phyloP scores from a whole-genome alignment of 768 basidiomycete genomes.

The Agrocybe praecox region DNA sequence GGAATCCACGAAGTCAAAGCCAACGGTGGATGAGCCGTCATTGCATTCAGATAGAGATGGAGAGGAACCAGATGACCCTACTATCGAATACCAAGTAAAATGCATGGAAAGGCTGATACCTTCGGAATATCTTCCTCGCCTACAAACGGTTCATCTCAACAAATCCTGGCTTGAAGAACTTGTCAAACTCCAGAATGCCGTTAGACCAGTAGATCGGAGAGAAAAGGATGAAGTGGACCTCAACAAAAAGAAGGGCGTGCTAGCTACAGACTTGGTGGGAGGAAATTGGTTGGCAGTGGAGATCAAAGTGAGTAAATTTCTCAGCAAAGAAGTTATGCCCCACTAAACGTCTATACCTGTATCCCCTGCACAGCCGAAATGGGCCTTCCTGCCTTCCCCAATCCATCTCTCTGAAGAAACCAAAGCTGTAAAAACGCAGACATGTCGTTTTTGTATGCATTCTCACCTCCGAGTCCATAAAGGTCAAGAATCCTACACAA shows the following conservation, averaged over 20 bases:
- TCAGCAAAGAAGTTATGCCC: not conserved
- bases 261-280: conserved; percentile 83
- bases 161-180: conserved; percentile 64
- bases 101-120: conserved; percentile 73
- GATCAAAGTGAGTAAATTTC: conserved; percentile 71
- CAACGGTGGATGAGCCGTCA: too few species aligned
- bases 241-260: conserved; percentile 53
- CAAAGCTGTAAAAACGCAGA: conserved; percentile 58
- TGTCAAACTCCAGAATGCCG: conserved; percentile 40
- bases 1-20: not conserved
- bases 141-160: conserved; percentile 52
- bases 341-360: conserved; percentile 6
- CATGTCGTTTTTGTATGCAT: conserved; percentile 95
- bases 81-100: conserved; percentile 57
- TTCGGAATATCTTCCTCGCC: conserved; percentile 53
- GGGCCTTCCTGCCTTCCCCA: conserved; percentile 85
- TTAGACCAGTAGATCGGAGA: conserved; percentile 61
- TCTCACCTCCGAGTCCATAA: conserved; percentile 49
- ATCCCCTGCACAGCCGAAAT: conserved; percentile 76
- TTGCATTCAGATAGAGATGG: not conserved
- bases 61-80: conserved; percentile 40
- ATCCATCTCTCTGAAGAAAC: conserved; percentile 63
- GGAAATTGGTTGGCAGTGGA: conserved; percentile 73
- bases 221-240: conserved; percentile 62
- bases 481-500: conserved; percentile 37